Evolutionary conservation across 768 basidiomycete genomes (phyloP).

Genomic region (Pisolithus sp.): DNA sequence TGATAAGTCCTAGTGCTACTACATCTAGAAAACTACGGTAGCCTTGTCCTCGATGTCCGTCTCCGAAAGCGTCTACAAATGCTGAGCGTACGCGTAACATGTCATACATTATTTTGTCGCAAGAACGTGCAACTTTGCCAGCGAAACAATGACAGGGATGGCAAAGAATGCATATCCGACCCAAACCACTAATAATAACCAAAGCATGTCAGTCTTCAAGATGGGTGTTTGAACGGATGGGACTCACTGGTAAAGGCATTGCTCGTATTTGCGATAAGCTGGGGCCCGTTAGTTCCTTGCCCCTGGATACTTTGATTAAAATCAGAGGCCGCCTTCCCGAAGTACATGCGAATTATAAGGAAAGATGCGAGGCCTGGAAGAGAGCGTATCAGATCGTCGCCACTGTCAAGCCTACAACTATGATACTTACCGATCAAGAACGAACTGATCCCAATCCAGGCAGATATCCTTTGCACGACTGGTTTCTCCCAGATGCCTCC

Average conservation of each 20-base stretch:
- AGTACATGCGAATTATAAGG: slow-evolving; percentile 73
- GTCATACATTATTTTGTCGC: slow-evolving; percentile 31
- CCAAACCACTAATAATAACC: slow-evolving; percentile 62
- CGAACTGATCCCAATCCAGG: slow-evolving; percentile 74
- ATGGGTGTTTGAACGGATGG: background rate
- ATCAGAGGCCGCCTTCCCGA: slow-evolving; percentile 71
- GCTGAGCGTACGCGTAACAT: background rate
- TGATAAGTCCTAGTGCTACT: background rate
- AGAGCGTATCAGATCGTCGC: background rate
- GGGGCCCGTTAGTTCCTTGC: slow-evolving; percentile 48
- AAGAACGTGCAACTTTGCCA: slow-evolving; percentile 62
- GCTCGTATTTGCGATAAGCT: slow-evolving; percentile 54
- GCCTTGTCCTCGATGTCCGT: background rate
- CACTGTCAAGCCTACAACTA: background rate
- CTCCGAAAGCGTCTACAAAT: background rate
- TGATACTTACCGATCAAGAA: slow-evolving; percentile 58
- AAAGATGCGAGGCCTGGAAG: slow-evolving; percentile 57
- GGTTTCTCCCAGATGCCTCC: slow-evolving; percentile 49
- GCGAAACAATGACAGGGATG: slow-evolving; percentile 60
- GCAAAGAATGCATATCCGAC: slow-evolving; percentile 71
- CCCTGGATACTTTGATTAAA: slow-evolving; percentile 60
- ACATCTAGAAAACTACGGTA: background rate
- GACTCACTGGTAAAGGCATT: slow-evolving; percentile 72
- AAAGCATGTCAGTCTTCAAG: background rate
- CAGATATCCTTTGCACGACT: slow-evolving; percentile 48